phyloP scores from a whole-genome alignment of 257 asterid species.

The Knoxia roxburghii region DNA sequence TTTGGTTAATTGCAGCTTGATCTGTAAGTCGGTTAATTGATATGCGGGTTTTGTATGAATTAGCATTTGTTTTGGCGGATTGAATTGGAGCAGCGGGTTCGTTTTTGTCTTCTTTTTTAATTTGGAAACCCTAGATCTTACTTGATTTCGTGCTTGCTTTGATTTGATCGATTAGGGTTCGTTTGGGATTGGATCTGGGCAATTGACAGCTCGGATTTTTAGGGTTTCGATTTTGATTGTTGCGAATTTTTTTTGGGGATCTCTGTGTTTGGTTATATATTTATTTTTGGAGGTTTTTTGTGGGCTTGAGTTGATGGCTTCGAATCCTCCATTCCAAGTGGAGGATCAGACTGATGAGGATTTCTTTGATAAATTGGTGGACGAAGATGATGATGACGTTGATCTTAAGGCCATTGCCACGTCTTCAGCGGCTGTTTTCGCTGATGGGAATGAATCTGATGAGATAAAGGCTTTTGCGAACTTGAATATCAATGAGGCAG shows the following conservation, averaged over 20 bases:
- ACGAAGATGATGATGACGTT: conserved; percentile 60
- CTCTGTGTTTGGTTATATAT: conserved; percentile 16
- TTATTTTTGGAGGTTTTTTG: conserved; percentile 7
- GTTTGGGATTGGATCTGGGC: conserved; percentile 45
- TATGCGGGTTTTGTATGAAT: conserved; percentile 4
- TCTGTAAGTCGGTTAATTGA: conserved; percentile 43
- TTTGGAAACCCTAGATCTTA: conserved; percentile 60
- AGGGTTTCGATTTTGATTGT: conserved; percentile 30
- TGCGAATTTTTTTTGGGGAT: conserved; percentile 18
- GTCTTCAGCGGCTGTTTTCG: conserved; percentile 21
- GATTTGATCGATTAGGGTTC: conserved; percentile 22
- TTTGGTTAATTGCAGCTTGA: conserved; percentile 32
- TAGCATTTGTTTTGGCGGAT: conserved; percentile 12
- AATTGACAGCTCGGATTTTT: conserved; percentile 31
- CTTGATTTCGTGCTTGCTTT: conserved; percentile 24
- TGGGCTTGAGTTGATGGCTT: conserved; percentile 67
- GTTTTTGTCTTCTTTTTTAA: background rate
- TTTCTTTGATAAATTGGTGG: conserved; percentile 86
- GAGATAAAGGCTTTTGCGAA: conserved; percentile 65
- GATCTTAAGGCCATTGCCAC: conserved; percentile 40
- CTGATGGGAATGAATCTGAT: conserved; percentile 61
- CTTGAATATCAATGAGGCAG: conserved; percentile 48
- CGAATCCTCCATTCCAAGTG: conserved; percentile 86
- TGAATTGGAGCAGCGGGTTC: conserved; percentile 21
- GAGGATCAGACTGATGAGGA: conserved; percentile 98